A percentile compares a stretch with the other conserved stretches of the same genome.
phyloP scores from a whole-genome alignment of 345 rosid species.

The Acer yangbiense region DNA sequence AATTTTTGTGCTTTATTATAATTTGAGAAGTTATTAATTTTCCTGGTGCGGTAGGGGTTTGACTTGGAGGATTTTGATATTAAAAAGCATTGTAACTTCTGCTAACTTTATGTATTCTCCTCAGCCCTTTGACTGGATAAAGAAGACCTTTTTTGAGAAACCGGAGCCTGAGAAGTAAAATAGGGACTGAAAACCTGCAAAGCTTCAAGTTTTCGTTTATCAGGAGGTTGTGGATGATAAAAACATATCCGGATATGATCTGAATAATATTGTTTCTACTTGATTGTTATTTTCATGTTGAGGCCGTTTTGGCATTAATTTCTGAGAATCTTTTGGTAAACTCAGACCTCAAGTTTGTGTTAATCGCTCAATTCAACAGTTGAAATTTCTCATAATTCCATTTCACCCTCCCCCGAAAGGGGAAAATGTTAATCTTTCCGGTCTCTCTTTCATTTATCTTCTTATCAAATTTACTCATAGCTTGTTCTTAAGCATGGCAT shows the following conservation, averaged over 20 bases:
- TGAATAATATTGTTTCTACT: slow-evolving; percentile 31
- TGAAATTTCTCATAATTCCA: neutral
- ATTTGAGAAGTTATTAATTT: neutral
- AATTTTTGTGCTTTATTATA: neutral
- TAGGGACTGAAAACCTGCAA: neutral
- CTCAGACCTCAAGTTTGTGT: neutral
- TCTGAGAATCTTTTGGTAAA: neutral
- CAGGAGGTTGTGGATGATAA: slow-evolving; percentile 21
- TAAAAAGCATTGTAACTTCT: neutral
- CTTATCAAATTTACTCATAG: too few relatives aligned
- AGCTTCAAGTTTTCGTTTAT: slow-evolving; percentile 10
- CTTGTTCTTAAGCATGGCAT: neutral
- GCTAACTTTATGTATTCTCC: neutral
- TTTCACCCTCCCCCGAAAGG: neutral
- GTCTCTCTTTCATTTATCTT: neutral
- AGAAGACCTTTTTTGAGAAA: slow-evolving; percentile 82
- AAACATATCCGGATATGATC: slow-evolving; percentile 8
- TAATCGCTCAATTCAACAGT: neutral
- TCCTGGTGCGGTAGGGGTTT: neutral
- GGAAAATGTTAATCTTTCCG: neutral
- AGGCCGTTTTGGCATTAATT: slow-evolving; percentile 22
- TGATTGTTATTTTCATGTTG: slow-evolving; percentile 12
- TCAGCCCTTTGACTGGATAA: slow-evolving; percentile 93
- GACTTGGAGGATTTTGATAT: neutral
- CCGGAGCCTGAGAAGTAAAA: slow-evolving; percentile 43